phyloP scores from a whole-genome alignment of 805 yeast genomes.

The Metschnikowia noctiluminum region DNA sequence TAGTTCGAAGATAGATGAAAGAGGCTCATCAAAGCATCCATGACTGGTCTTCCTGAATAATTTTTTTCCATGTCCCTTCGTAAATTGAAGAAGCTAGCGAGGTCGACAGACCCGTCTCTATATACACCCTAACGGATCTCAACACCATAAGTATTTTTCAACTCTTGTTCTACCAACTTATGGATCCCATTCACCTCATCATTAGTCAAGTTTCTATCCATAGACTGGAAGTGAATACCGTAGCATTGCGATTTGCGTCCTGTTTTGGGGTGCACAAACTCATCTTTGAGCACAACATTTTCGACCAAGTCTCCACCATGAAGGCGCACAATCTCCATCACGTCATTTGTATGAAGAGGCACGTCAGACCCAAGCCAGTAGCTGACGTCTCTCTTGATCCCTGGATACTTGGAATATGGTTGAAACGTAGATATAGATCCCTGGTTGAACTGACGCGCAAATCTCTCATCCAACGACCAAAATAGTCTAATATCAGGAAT shows the following conservation, averaged over 20 bases:
- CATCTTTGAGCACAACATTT: constrained; percentile 75
- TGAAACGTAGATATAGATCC: constrained; percentile 68
- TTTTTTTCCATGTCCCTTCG: too few species aligned
- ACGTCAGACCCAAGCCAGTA: constrained; percentile 72
- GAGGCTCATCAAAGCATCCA: too few species aligned
- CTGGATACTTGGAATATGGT: constrained; percentile 91
- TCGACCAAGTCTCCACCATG: constrained; percentile 87
- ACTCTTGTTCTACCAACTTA: constrained; percentile 54
- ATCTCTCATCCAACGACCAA: constrained; percentile 84
- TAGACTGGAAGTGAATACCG: constrained; percentile 87
- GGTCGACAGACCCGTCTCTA: background rate
- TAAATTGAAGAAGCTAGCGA: too few species aligned
- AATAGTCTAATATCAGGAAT: constrained; percentile 92
- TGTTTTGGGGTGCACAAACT: constrained; percentile 81
- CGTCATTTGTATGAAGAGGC: constrained; percentile 75
- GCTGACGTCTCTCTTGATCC: constrained; percentile 80
- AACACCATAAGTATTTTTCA: constrained; percentile 51
- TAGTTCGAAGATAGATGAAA: background rate
- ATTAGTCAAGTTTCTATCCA: constrained; percentile 89
- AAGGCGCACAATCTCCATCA: constrained; percentile 87
- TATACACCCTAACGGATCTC: constrained; percentile 42
- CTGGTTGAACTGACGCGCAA: constrained; percentile 63
- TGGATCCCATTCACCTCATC: constrained; percentile 79
- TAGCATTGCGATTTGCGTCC: constrained; percentile 78
- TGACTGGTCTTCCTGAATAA: too few species aligned